Evolutionary conservation across 495 filamentous ascomycete species (phyloP), one percentile per base, ranked within the genome.

Genomic region (Xylaria cubensis): DNA sequence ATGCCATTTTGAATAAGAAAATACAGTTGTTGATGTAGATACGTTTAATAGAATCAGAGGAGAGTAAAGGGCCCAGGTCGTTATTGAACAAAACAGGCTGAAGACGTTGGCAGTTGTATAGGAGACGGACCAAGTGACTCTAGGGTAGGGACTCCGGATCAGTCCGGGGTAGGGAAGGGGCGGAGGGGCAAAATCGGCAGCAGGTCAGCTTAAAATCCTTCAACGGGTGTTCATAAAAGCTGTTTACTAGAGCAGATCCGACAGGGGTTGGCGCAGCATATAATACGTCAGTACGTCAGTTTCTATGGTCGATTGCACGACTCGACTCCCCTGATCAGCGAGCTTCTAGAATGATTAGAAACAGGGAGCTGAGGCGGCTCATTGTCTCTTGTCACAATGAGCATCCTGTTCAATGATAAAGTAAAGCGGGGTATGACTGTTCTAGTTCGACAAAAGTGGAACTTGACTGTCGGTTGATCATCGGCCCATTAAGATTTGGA

Each of bases 1-100:
- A 69, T 72, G 81, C 82, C 84, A 86, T 86, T 46, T 69, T 63
- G 42, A 65, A 50, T 4, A 50, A 50, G 7, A 36, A 21, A 39
- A 29, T 59, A 59, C 13, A 19, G 15, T n/a, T 61, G 58, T 3
- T 61, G 58, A 12, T 61, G 58, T 21, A 12, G 32, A 39, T 8
- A 12, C 32, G 2, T 61, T 36, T 8, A n/a, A 36, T 59, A 21
- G n/a, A 61, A n/a, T 3, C 15, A 39, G 56, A 39, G 4, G 51
- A 56, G 24, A 10, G n/a, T 53, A 26, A 24, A 26, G 12, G 3
- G 24, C 50, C 50, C 21, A 58, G 26, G 15, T 34, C 29, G 59
- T 21, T 63, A 42, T 63, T 7, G n/a, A 42, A 42, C n/a, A 63
- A 15, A 63, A 42, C 36, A 63, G 59, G 59, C 59, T 24, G 36